Evolutionary conservation across 208 protist genomes (phyloP).

Genomic region (Trypanosomatidae sp.): DNA sequence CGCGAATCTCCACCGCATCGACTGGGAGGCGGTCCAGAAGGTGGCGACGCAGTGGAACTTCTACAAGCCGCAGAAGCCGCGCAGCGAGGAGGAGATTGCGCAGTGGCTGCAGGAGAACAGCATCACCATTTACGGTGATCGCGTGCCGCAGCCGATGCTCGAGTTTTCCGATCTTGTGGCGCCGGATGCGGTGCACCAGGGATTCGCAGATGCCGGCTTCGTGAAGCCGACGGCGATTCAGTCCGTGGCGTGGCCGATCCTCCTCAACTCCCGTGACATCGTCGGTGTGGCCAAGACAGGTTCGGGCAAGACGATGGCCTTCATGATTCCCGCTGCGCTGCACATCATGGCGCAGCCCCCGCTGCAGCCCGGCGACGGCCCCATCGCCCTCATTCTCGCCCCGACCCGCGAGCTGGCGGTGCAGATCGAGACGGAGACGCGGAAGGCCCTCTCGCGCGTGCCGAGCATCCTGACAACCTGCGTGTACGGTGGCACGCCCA

Average conservation of each 20-base stretch:
- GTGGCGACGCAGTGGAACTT: conserved; percentile 82
- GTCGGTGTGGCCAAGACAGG: conserved; percentile 91
- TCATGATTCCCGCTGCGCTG: conserved; percentile 90
- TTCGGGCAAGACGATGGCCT: conserved; percentile 92
- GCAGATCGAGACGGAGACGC: conserved; percentile 90
- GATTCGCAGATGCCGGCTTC: conserved; percentile 82
- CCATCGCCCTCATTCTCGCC: conserved; percentile 87
- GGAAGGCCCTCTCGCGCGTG: conserved; percentile 70
- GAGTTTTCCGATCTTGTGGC: conserved; percentile 79
- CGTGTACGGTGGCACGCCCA: conserved; percentile 85
- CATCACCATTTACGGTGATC: conserved; percentile 87
- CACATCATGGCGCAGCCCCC: conserved; percentile 90
- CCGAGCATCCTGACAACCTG: conserved; percentile 68
- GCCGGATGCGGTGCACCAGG: conserved; percentile 75
- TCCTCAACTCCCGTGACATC: conserved; percentile 87
- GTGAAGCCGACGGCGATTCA: conserved; percentile 88
- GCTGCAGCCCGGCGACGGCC: conserved; percentile 83
- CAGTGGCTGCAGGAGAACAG: conserved; percentile 69
- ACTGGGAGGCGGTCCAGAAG: conserved; percentile 72
- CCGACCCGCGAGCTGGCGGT: conserved; percentile 92
- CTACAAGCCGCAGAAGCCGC: conserved; percentile 77
- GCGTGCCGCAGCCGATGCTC: conserved; percentile 84
- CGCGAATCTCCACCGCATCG: conserved; percentile 61
- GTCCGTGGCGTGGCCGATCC: conserved; percentile 84
- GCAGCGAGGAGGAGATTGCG: conserved; percentile 73